Percentiles rank a stretch among this genome's conserved stretches.
Evolutionary conservation across 208 protist species (phyloP).

Genomic region (Wallacemonas sp.): DNA sequence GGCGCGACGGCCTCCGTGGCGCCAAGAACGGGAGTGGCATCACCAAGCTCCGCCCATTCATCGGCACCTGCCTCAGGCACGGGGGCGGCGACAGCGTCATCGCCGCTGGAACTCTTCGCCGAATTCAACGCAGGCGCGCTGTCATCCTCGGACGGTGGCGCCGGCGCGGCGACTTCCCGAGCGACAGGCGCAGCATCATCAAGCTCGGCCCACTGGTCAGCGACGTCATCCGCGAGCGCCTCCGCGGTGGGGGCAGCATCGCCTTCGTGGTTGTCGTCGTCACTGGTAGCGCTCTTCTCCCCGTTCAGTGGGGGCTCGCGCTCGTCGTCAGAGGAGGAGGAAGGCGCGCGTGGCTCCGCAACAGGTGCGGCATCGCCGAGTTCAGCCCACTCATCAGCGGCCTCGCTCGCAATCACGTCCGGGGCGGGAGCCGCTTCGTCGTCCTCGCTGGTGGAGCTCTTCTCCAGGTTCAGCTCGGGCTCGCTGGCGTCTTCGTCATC

Average conservation of each 20-base stretch:
- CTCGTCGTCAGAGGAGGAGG: not conserved
- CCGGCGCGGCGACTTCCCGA: not conserved
- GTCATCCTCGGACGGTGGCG: too few relatives aligned
- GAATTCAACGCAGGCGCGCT: too few relatives aligned
- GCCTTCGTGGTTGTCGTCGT: too few relatives aligned
- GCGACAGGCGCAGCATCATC: not conserved
- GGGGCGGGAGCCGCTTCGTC: too few relatives aligned
- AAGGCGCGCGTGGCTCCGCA: too few relatives aligned
- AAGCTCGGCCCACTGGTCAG: slow-evolving; percentile 3
- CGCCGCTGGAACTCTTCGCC: too few relatives aligned
- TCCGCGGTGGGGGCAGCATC: not conserved
- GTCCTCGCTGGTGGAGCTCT: not conserved
- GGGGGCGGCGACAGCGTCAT: not conserved
- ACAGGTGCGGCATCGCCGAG: not conserved
- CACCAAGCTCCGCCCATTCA: not conserved
- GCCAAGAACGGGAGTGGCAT: not conserved
- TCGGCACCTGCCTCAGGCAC: not conserved
- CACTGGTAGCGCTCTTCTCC: not conserved
- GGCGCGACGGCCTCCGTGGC: too few relatives aligned
- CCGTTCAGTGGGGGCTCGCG: slow-evolving; percentile 1
- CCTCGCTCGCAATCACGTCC: too few relatives aligned
- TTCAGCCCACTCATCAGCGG: not conserved
- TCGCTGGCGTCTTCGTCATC: not conserved
- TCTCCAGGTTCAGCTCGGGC: slow-evolving; percentile 3
- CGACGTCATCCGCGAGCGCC: slow-evolving; percentile 2